Evolutionary conservation across 1,284 basidiomycete genomes (phyloP).

Genomic region (Sphagnurus paluster): DNA sequence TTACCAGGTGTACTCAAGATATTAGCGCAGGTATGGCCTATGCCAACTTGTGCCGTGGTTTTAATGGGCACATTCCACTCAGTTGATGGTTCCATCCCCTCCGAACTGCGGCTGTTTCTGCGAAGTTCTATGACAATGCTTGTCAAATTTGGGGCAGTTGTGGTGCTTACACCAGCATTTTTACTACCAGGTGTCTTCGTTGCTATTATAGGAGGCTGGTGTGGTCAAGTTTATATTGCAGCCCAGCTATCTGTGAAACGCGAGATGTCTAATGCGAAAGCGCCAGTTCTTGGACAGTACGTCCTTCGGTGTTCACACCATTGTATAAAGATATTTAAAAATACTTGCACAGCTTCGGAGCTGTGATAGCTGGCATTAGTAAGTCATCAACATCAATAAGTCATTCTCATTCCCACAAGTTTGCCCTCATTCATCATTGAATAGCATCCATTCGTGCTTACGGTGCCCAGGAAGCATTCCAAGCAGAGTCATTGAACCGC

Average conservation of each 20-base stretch:
- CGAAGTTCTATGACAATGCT: conserved; percentile 33
- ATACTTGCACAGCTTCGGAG: conserved; percentile 48
- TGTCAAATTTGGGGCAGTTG: conserved; percentile 31
- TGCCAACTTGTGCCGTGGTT: not conserved
- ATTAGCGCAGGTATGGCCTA: conserved; percentile 31
- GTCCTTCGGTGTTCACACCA: conserved; percentile 13
- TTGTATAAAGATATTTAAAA: too few species aligned
- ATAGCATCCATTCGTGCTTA: conserved; percentile 60
- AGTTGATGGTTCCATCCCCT: conserved; percentile 32
- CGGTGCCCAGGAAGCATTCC: conserved; percentile 38
- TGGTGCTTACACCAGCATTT: conserved; percentile 35
- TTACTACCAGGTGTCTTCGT: conserved; percentile 31
- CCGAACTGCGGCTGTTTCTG: conserved; percentile 26
- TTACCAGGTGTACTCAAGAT: conserved; percentile 58
- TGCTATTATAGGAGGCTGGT: conserved; percentile 31
- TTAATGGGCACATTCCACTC: conserved; percentile 12
- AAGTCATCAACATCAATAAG: too few species aligned
- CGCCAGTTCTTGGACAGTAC: conserved; percentile 65
- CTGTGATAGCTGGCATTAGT: conserved; percentile 68
- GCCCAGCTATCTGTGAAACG: conserved; percentile 77
- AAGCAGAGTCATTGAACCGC: conserved; percentile 32
- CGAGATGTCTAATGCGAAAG: conserved; percentile 70
- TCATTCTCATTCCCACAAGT: not conserved
- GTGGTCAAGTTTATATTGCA: conserved; percentile 58
- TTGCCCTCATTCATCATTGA: conserved; percentile 5